Percentiles rank a stretch among this genome's conserved stretches.
These are phyloP conservation scores for Heterobasidion parviporum DNA, from an alignment of 1,284 basidiomycete genomes.

Conservation along the genomic window DNA sequence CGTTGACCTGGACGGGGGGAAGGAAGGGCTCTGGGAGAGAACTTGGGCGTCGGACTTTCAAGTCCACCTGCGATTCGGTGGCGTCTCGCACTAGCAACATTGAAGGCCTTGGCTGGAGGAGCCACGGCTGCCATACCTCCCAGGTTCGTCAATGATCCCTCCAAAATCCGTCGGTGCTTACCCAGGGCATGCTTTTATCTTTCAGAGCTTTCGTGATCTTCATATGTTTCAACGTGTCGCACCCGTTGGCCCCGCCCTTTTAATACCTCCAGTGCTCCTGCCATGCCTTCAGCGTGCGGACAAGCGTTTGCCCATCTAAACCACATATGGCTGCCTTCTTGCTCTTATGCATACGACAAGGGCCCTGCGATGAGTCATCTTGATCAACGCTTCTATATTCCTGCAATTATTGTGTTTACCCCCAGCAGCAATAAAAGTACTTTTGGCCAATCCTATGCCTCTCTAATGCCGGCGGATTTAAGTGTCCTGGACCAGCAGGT, in stretches of 20 bases:
- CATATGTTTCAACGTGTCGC: neutral
- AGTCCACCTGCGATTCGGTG: constrained; percentile 20
- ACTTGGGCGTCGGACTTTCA: constrained; percentile 27
- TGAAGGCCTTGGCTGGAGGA: constrained; percentile 20
- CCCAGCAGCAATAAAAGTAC: no score
- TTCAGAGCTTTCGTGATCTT: neutral
- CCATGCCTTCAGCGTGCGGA: neutral
- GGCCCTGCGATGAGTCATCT: no score
- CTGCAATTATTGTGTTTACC: no score
- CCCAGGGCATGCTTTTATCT: constrained; percentile 8
- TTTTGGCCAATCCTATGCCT: no score
- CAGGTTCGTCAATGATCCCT: neutral
- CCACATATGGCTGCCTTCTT: neutral
- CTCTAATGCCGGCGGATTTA: no score
- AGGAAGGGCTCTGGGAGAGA: constrained; percentile 33
- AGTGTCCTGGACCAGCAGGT: neutral
- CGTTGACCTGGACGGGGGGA: constrained; percentile 29
- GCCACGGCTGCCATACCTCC: constrained; percentile 8
- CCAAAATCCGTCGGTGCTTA: constrained; percentile 8
- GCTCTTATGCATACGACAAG: no score
- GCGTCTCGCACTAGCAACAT: constrained; percentile 14
- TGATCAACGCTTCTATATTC: no score
- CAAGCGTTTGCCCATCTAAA: neutral
- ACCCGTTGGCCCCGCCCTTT: neutral
- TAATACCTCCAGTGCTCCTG: neutral